Conservation (phyloP, 768 basidiomycete species). For the Dendrothele bispora region DNA sequence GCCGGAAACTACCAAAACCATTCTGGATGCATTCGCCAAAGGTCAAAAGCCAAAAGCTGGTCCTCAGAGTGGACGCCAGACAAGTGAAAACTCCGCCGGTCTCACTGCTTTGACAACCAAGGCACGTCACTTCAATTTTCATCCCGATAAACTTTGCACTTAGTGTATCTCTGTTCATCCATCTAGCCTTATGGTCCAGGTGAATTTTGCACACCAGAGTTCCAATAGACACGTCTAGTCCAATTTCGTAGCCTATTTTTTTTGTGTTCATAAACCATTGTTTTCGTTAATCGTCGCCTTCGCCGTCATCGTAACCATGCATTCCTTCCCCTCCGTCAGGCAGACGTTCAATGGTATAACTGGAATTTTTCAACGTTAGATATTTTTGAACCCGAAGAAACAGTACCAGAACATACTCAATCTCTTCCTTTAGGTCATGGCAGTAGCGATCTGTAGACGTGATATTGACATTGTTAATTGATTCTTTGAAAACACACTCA, state of each 20-base stretch:
- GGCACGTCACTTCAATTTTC: conserved; percentile 36
- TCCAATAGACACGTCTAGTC: conserved; percentile 50
- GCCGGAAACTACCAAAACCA: conserved; percentile 68
- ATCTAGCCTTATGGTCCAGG: conserved; percentile 90
- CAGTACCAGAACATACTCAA: conserved; percentile 53
- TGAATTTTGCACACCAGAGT: conserved; percentile 84
- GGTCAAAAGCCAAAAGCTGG: conserved; percentile 92
- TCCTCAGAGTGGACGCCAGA: conserved; percentile 83
- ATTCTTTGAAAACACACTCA: conserved; percentile 33
- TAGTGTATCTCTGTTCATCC: too few relatives aligned
- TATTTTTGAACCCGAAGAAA: conserved; percentile 3
- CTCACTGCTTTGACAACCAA: conserved; percentile 77
- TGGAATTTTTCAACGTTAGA: conserved; percentile 22
- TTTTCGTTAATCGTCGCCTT: conserved; percentile 69
- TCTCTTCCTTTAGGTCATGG: conserved; percentile 82
- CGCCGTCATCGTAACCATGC: conserved; percentile 75
- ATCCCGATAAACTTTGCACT: conserved; percentile 10
- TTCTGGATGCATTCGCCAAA: conserved; percentile 76
- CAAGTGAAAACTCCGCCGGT: conserved; percentile 92
- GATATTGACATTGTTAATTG: not conserved
- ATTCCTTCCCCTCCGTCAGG: conserved; percentile 75
- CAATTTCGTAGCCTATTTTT: not conserved
- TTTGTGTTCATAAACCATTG: conserved; percentile 5
- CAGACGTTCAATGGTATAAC: conserved; percentile 68
- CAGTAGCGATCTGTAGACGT: conserved; percentile 72